Evolutionary conservation across 352 stramenopile species (phyloP), one percentile per base, ranked within the genome.

Genomic region (Phytophthora fragariae): DNA sequence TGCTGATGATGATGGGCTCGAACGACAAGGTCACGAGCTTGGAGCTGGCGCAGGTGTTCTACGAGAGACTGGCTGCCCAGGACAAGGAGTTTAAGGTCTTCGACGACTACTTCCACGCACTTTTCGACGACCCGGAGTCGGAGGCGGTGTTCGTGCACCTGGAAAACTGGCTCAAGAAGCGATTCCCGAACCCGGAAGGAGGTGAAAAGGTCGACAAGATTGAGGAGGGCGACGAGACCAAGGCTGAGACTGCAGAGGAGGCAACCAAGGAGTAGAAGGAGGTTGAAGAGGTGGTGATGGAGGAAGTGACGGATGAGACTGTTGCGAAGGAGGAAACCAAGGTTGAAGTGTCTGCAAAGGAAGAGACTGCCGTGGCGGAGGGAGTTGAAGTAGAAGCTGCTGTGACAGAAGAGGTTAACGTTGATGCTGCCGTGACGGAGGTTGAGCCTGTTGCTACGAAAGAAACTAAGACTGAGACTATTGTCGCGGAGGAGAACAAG

Each of bases 71-170:
- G 12, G 73, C 71, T 5, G 74, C 66, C 44, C 31, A 8, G 1
- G 84, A 94, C 76, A 94, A 94, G 68, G 72, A 83, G 62, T 86
- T 92, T 52, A 82, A 81, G 61, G 27, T 88, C 14, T 86, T 92
- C 41, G 72, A 91, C 9, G 85, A 70, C 2, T 75, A 80, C 19
- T 92, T 79, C 75, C 84, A 94, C 64, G 67, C 77, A n/a, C 65
- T 92, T 5, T 91, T 92, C 52, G 79, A 92, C 57, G 86, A 94
- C 37, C 79, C 80, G 1, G 82, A 92, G 60, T 70, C 76, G 3
- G 78, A 90, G 5, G 63, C 68, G 9, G 86, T 91, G 31, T 69
- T 91, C n/a, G 49, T 66, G 4, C 54, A 73, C 39, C 53, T 92
- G 24, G 57, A 75, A 12, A 39, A 70, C 11, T 94, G 87, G 86